Conservation (phyloP, 192 early-diverging fungal genomes). For the Mortierella claussenii region DNA sequence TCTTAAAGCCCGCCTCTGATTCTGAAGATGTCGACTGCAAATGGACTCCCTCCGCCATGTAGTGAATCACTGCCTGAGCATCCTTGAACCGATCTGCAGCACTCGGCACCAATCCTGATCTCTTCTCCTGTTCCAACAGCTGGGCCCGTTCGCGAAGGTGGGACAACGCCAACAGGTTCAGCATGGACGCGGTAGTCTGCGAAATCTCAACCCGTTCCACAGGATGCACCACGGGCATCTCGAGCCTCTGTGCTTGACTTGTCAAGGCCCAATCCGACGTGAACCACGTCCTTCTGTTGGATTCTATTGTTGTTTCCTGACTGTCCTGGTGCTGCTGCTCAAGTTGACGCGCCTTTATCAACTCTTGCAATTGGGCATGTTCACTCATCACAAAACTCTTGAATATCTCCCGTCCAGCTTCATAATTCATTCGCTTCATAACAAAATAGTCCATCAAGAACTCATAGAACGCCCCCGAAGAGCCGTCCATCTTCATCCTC, state of each 20-base stretch:
- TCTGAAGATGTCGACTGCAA: neutral
- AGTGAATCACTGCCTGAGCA: slow-evolving; percentile 31
- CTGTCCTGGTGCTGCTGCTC: too few species aligned
- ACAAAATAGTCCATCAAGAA: slow-evolving; percentile 50
- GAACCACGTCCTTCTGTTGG: too few species aligned
- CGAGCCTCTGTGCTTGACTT: neutral
- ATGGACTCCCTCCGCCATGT: slow-evolving; percentile 22
- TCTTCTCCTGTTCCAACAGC: slow-evolving; percentile 30
- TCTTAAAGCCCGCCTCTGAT: too few species aligned
- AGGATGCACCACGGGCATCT: slow-evolving; percentile 17
- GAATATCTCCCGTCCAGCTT: slow-evolving; percentile 28
- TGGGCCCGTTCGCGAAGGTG: slow-evolving; percentile 24
- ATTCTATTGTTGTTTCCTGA: neutral
- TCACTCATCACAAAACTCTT: slow-evolving; percentile 28
- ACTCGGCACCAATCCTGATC: slow-evolving; percentile 25
- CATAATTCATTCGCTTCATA: slow-evolving; percentile 24
- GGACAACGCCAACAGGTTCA: slow-evolving; percentile 34
- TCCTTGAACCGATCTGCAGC: slow-evolving; percentile 26
- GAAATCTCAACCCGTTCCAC: slow-evolving; percentile 31
- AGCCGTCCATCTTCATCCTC: slow-evolving; percentile 18
- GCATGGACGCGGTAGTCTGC: slow-evolving; percentile 23
- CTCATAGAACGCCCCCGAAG: slow-evolving; percentile 22
- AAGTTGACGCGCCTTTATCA: slow-evolving; percentile 1
- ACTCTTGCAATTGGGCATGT: slow-evolving; percentile 3
- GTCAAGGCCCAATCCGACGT: slow-evolving; percentile 24